phyloP scores from a whole-genome alignment of 2,329 filamentous ascomycete species.

The Nemania sp. region DNA sequence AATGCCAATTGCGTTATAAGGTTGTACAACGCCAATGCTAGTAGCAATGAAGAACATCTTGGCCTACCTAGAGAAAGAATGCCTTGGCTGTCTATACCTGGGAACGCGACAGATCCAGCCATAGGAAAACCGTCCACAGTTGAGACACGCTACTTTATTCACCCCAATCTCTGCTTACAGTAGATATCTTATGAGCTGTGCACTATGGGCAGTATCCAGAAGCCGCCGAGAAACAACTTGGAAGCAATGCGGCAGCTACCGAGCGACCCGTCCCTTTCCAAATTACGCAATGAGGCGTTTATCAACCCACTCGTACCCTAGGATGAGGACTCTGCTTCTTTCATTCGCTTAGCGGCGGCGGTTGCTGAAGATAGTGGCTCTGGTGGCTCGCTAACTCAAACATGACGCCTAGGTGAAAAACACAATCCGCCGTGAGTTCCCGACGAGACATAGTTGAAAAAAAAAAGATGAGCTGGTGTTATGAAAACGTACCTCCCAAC shows the following conservation, averaged over 20 bases:
- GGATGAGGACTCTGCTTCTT: no score
- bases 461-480: not conserved
- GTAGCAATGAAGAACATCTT: conserved; percentile 1
- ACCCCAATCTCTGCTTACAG: no score
- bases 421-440: conserved; percentile 8
- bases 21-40: conserved; percentile 26
- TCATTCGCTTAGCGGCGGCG: conserved; percentile 3
- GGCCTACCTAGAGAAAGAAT: not conserved
- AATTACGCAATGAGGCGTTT: conserved; percentile 5
- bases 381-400: conserved; percentile 8
- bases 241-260: not conserved
- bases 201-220: not conserved
- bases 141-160: no score
- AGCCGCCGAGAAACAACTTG: not conserved
- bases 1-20: conserved; percentile 31
- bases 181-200: not conserved
- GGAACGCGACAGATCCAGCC: not conserved
- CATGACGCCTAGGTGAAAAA: conserved; percentile 2
- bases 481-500: not conserved
- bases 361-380: conserved; percentile 13
- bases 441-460: not conserved
- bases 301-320: conserved; percentile 1
- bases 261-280: not conserved
- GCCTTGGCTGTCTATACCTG: not conserved
- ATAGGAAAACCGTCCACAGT: not conserved